phyloP scores from a whole-genome alignment of 2,329 filamentous ascomycete genomes.

The Metarhizium anisopliae region DNA sequence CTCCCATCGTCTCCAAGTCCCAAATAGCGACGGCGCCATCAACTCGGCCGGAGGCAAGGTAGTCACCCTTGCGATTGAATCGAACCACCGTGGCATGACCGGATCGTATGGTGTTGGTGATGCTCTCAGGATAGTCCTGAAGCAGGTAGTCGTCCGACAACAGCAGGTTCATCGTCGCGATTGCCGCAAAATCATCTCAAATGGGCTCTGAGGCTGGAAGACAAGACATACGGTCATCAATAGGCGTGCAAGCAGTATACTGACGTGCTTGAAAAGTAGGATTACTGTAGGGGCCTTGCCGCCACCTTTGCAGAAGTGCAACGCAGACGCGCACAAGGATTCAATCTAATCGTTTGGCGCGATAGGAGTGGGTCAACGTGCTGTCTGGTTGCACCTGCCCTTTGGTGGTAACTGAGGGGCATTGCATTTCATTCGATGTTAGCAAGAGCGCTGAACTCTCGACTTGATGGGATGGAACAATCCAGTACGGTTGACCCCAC shows the following conservation, averaged over 20 bases:
- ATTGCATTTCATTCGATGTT: not conserved
- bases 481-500: constrained; percentile 1
- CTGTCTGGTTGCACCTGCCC: not conserved
- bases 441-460: not conserved
- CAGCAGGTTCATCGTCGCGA: constrained; percentile 44
- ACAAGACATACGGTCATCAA: not conserved
- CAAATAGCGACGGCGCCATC: constrained; percentile 95
- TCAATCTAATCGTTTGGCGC: not conserved
- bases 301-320: not conserved
- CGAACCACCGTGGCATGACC: constrained; percentile 61
- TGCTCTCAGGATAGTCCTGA: constrained; percentile 81
- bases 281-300: not conserved
- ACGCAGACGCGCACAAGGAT: not conserved
- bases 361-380: not conserved
- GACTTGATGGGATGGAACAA: not conserved
- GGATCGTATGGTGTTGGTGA: constrained; percentile 76
- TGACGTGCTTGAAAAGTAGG: not conserved
- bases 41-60: constrained; percentile 84
- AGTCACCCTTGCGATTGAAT: constrained; percentile 92
- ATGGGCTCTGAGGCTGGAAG: not conserved
- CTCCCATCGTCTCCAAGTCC: constrained; percentile 94
- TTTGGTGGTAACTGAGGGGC: not conserved
- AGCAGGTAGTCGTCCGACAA: constrained; percentile 55
- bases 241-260: not conserved
- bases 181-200: not conserved